Base-by-base conservation (phyloP, 2,329 filamentous ascomycete genomes). In the Apiospora malaysiana region DNA sequence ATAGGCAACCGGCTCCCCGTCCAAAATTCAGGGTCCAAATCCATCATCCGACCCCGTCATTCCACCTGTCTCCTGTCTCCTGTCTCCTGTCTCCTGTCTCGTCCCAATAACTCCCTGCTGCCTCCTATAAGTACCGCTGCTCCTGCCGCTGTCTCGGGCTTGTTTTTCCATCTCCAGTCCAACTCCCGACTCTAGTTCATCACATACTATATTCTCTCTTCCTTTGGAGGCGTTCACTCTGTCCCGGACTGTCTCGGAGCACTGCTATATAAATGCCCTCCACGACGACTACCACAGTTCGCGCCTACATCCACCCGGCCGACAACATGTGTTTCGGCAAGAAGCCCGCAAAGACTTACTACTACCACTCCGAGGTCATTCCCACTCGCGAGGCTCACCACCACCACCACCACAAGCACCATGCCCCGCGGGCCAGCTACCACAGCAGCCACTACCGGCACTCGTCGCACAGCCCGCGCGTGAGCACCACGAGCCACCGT, bases 301-400 rank as follows among this genome's bases (percentile, higher is more conserved):
- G 66, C 32, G 70, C 73, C 59, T 67, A 69, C 70, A 65, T 72
- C 47, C 63, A 71, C 66, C 51, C 71, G 40, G 65, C 71, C 46
- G 59, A 70, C 65, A 73, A 68, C 77, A 88, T 89, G 87, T 89
- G 87, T 76, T 87, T 88, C 81, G 77, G 80, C 66, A 73, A 79
- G 70, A 80, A 83, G 71, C 82, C 84, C 70, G 56, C 56, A 40
- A 83, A 82, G 51, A 83, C 83, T 66, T 87, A 89, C 81, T 89
- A 89, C 81, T 87, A 88, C 78, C 84, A 84, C 77, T 85, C 88
- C 80, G 86, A 88, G 74, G 82, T 85, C 73, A 82, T 86, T 66
- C 86, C 86, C 59, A 81, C 83, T 71, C 81, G 85, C 51, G 81
- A 82, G 67, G 76, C 77, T 68, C 76, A 79, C 73, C 73, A 75